Evolutionary conservation across 2,329 filamentous ascomycete genomes (phyloP).

Genomic region (Paecilomyces sp.): DNA sequence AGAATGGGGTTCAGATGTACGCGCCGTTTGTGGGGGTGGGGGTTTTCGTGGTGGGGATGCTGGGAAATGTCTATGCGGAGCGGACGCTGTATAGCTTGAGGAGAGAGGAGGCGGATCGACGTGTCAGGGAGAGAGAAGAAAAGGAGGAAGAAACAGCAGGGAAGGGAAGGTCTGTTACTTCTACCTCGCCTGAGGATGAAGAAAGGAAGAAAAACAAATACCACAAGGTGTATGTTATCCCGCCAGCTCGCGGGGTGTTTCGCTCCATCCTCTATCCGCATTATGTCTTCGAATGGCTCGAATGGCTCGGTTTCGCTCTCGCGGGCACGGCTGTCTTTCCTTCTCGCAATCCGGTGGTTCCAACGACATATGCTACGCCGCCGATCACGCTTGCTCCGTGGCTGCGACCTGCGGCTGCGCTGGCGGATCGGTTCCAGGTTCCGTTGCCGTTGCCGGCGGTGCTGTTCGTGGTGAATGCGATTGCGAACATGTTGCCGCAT

Average conservation of each 20-base stretch:
- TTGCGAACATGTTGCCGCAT: slow-evolving; percentile 82
- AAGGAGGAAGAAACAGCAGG: slow-evolving; percentile 9
- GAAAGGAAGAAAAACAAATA: slow-evolving; percentile 41
- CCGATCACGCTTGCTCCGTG: slow-evolving; percentile 27
- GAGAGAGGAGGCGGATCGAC: slow-evolving; percentile 51
- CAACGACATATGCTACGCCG: slow-evolving; percentile 10
- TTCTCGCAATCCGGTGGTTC: slow-evolving; percentile 3
- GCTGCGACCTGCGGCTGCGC: slow-evolving; percentile 23
- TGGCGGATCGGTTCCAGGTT: slow-evolving; percentile 20
- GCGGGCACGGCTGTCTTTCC: slow-evolving; percentile 31
- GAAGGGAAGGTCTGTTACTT: slow-evolving; percentile 2
- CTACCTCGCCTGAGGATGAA: slow-evolving; percentile 2
- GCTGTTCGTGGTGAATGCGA: slow-evolving; percentile 76
- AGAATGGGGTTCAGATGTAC: slow-evolving; percentile 32
- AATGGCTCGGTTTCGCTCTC: slow-evolving; percentile 87
- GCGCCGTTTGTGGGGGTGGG: slow-evolving; percentile 57
- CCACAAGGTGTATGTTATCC: slow-evolving; percentile 81
- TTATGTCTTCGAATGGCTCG: slow-evolving; percentile 93
- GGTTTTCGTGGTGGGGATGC: slow-evolving; percentile 69
- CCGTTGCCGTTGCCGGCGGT: slow-evolving; percentile 65
- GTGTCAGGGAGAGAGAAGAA: slow-evolving; percentile 36
- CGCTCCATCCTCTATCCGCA: slow-evolving; percentile 79
- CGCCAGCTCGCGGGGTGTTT: slow-evolving; percentile 73
- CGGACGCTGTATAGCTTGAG: slow-evolving; percentile 83
- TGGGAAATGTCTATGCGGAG: slow-evolving; percentile 82